A percentile compares a stretch with the other conserved stretches of the same genome.
phyloP scores from a whole-genome alignment of 345 rosid genomes.

The Eutrema yunnanense region DNA sequence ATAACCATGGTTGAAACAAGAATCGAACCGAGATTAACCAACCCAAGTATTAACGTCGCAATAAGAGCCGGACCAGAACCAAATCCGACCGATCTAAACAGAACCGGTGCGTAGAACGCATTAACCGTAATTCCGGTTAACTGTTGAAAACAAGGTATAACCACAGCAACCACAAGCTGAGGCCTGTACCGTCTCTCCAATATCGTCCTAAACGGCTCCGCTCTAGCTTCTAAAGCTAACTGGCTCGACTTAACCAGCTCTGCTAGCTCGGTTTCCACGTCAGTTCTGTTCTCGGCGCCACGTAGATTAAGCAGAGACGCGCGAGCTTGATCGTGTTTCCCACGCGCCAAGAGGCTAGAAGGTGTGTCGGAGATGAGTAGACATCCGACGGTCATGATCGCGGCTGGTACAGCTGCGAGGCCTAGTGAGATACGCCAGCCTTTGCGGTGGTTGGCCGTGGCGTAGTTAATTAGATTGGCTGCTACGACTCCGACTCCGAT shows the following conservation, averaged over 20 bases:
- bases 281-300: slow-evolving; percentile 36
- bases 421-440: slow-evolving; percentile 92
- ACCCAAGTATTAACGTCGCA: slow-evolving; percentile 58
- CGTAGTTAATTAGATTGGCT: slow-evolving; percentile 58
- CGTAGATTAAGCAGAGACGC: slow-evolving; percentile 44
- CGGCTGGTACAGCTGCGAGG: slow-evolving; percentile 62
- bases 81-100: slow-evolving; percentile 72
- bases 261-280: slow-evolving; percentile 49
- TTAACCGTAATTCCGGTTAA: slow-evolving; percentile 70
- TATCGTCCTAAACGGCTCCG: slow-evolving; percentile 50
- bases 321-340: slow-evolving; percentile 50
- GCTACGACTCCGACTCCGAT: slow-evolving; percentile 61
- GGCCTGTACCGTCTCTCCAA: slow-evolving; percentile 65
- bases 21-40: slow-evolving; percentile 60
- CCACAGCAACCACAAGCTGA: slow-evolving; percentile 64
- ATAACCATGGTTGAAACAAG: slow-evolving; percentile 55
- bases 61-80: slow-evolving; percentile 61
- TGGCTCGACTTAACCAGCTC: slow-evolving; percentile 50
- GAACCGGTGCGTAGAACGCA: slow-evolving; percentile 78
- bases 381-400: slow-evolving; percentile 64
- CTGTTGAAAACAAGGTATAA: slow-evolving; percentile 71
- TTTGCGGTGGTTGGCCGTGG: slow-evolving; percentile 44
- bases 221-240: slow-evolving; percentile 35
- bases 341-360: slow-evolving; percentile 62
- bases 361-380: slow-evolving; percentile 70